phyloP scores from a whole-genome alignment of 495 filamentous ascomycete species.

The Clavariopsis aquatica region DNA sequence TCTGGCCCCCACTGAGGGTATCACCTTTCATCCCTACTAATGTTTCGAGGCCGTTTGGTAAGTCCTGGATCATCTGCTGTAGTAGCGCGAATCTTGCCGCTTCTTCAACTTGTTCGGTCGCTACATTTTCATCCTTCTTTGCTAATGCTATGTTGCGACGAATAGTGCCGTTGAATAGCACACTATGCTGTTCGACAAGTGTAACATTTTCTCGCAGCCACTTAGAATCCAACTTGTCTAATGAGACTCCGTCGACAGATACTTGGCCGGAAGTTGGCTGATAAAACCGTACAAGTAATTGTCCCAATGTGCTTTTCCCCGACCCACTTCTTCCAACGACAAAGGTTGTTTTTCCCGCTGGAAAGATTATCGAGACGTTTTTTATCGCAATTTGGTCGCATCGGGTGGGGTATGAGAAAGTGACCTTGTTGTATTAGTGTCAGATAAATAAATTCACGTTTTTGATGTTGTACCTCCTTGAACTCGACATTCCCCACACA shows the following conservation, averaged over 20 bases:
- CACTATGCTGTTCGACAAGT: conserved; percentile 77
- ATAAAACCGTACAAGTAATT: conserved; percentile 78
- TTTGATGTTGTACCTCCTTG: conserved; percentile 54
- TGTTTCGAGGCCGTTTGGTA: conserved; percentile 77
- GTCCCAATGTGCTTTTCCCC: conserved; percentile 87
- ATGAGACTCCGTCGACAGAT: conserved; percentile 63
- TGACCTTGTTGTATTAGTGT: conserved; percentile 56
- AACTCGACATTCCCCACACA: conserved; percentile 66
- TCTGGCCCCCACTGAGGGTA: conserved; percentile 80
- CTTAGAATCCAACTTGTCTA: conserved; percentile 61
- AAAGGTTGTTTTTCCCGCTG: conserved; percentile 72
- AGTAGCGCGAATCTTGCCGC: conserved; percentile 69
- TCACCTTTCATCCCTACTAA: conserved; percentile 68
- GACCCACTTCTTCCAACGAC: conserved; percentile 86
- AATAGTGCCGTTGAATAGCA: conserved; percentile 83
- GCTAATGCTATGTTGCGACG: conserved; percentile 81
- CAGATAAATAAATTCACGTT: neutral
- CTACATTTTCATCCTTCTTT: conserved; percentile 49
- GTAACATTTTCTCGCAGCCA: conserved; percentile 83
- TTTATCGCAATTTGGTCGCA: conserved; percentile 63
- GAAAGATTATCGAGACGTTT: conserved; percentile 65
- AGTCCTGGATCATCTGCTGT: conserved; percentile 64
- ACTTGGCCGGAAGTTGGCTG: conserved; percentile 65
- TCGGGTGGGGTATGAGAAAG: conserved; percentile 82
- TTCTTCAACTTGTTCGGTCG: conserved; percentile 56